Percentiles rank a stretch among this genome's conserved stretches.
phyloP scores from a whole-genome alignment of 768 basidiomycete genomes.

The Pleurotus tuoliensis region DNA sequence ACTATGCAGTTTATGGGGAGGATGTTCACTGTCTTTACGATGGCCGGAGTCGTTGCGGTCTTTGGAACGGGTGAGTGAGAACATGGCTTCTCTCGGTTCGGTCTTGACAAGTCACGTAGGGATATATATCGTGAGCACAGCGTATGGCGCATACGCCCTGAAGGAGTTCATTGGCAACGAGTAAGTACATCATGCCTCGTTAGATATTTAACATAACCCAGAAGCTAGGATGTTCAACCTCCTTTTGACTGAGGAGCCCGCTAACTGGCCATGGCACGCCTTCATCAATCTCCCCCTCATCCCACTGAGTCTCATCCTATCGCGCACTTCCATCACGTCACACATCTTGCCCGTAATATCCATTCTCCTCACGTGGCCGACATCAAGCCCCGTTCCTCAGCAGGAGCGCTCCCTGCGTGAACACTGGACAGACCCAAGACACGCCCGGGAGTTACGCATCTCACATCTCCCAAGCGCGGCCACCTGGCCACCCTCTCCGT shows the following conservation, averaged over 20 bases:
- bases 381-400: conserved; percentile 30
- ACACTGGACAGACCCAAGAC: conserved; percentile 30
- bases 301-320: conserved; percentile 62
- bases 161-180: conserved; percentile 67
- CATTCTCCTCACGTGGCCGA: conserved; percentile 46
- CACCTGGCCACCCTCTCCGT: conserved; percentile 58
- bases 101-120: conserved; percentile 18
- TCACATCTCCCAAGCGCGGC: conserved; percentile 9
- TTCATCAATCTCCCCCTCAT: conserved; percentile 73
- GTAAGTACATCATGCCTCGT: conserved; percentile 27
- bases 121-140: conserved; percentile 47
- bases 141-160: conserved; percentile 72
- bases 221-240: conserved; percentile 54
- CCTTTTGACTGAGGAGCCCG: conserved; percentile 64
- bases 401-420: conserved; percentile 24
- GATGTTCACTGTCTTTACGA: conserved; percentile 45
- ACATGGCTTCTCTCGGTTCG: not conserved
- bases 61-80: conserved; percentile 56
- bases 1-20: conserved; percentile 47
- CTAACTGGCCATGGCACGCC: conserved; percentile 73
- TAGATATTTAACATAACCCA: not conserved
- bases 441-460: conserved; percentile 29
- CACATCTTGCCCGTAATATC: conserved; percentile 35
- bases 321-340: conserved; percentile 44
- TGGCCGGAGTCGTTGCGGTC: conserved; percentile 47